phyloP scores from a whole-genome alignment of 371 early-diverging fungal genomes.

The Actinomucor elegans region DNA sequence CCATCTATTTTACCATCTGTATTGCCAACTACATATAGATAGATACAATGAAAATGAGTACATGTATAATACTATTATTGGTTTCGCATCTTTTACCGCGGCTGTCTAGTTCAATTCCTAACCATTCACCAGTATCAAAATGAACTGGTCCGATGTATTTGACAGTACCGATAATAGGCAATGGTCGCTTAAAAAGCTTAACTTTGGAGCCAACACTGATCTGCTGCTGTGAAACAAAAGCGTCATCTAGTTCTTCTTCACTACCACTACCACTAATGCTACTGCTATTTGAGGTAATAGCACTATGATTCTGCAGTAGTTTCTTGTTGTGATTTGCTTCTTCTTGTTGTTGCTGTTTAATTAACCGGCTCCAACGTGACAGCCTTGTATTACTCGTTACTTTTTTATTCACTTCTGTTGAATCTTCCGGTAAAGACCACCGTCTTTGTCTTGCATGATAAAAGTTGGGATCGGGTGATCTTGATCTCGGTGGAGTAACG shows the following conservation, averaged over 20 bases:
- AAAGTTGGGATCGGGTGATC: constrained; percentile 4
- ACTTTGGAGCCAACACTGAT: constrained; percentile 31
- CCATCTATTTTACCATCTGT: constrained; percentile 41
- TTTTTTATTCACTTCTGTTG: constrained; percentile 2
- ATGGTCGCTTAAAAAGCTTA: constrained; percentile 29
- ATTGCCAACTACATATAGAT: constrained; percentile 33
- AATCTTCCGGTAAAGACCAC: constrained; percentile 23
- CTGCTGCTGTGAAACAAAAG: neutral
- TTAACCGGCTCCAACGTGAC: constrained; percentile 6
- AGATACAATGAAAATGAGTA: neutral
- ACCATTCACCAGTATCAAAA: constrained; percentile 31
- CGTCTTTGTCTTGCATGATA: constrained; percentile 13
- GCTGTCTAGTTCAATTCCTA: constrained; percentile 44
- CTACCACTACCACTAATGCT: neutral
- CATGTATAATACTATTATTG: neutral
- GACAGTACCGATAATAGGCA: constrained; percentile 35
- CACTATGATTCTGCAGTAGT: neutral
- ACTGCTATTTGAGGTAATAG: neutral
- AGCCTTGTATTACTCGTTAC: neutral
- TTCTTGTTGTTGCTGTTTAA: constrained; percentile 10
- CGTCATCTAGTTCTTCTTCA: neutral
- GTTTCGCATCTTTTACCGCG: constrained; percentile 29
- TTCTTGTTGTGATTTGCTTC: constrained; percentile 1
- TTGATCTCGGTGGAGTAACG: constrained; percentile 21
- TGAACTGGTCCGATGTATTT: constrained; percentile 39